Conservation (phyloP, 768 basidiomycete species). For the Tephrocybe sp. region DNA sequence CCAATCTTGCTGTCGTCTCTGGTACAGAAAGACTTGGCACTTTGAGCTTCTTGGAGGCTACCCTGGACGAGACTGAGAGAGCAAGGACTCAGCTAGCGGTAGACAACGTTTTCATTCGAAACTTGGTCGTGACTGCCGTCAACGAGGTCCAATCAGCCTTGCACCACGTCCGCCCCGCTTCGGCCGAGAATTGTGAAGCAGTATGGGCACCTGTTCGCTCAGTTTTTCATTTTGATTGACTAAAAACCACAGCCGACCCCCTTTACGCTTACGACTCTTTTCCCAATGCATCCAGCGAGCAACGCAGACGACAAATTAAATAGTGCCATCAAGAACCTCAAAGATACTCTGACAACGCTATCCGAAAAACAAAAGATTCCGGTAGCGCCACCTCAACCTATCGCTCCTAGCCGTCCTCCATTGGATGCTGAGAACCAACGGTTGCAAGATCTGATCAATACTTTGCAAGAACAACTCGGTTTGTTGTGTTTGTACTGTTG, state of each 20-base stretch:
- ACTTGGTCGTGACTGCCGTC: slow-evolving; percentile 55
- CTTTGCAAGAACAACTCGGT: slow-evolving; percentile 61
- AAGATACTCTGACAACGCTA: slow-evolving; percentile 28
- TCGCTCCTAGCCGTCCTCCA: slow-evolving; percentile 11
- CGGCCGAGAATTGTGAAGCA: slow-evolving; percentile 44
- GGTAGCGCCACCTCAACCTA: slow-evolving; percentile 11
- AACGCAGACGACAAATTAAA: slow-evolving; percentile 47
- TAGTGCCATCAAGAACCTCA: slow-evolving; percentile 40
- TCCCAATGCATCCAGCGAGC: slow-evolving; percentile 51
- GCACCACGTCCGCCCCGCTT: slow-evolving; percentile 39
- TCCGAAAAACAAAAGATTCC: slow-evolving; percentile 24
- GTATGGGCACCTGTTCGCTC: slow-evolving; percentile 27
- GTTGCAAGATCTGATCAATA: slow-evolving; percentile 47
- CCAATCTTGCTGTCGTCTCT: slow-evolving; percentile 47
- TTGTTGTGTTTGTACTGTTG: slow-evolving; percentile 9
- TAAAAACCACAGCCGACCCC: slow-evolving; percentile 33
- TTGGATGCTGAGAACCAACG: slow-evolving; percentile 44
- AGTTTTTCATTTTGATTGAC: slow-evolving; percentile 5
- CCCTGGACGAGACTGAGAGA: slow-evolving; percentile 71
- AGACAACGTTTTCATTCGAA: slow-evolving; percentile 63
- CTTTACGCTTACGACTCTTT: slow-evolving; percentile 46
- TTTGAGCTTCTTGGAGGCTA: slow-evolving; percentile 56
- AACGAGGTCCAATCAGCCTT: slow-evolving; percentile 63
- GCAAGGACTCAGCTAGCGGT: slow-evolving; percentile 57
- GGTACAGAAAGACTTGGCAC: slow-evolving; percentile 44